Evolutionary conservation across 176 grass and related monocot genomes (phyloP), one percentile per base, ranked within the genome.

Genomic region (Miscanthus lutarioriparius): DNA sequence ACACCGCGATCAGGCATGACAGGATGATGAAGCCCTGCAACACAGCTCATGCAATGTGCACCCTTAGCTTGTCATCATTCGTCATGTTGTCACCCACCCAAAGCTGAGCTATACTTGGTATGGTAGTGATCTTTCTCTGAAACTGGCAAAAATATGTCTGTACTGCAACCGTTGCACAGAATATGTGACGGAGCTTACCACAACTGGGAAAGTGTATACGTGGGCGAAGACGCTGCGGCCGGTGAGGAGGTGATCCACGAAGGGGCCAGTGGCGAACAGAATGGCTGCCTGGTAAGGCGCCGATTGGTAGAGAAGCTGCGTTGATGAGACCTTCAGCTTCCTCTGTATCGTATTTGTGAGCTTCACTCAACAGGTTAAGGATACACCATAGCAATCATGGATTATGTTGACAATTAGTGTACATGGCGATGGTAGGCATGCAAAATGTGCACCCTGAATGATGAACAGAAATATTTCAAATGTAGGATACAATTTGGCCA

Each of bases 341-440:
- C 89, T 97, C 38, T 97, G 94, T 85, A 97, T 97, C 44, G 94
- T 97, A 20, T 94, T 97, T 64, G 94, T 97, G 62, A 97, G 86
- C 94, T 97, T 82, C 62, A 74, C 63, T 78, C 28, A 72, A 27
- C 64, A 40, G 49, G 92, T 97, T 83, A 97, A 97, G 88, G 85
- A 86, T 0, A 89, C 38, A 83, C 2, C 53, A 39, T 64, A 33
- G 62, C 19, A 45, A 10, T 15, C n/a, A 41, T 10, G 7, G 45
- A 2, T 30, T 65, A 12, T 63, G 15, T 58, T 26, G 38, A 0
- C 10, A 35, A 3, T 30, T 22, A 8, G 37, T 36, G 39, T 13
- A 7, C 0, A 27, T 38, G 5, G 40, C 36, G 48, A 4, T 37
- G 6, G 12, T 2, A 37, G 59, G 65, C 10, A 77, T 83, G 65